phyloP scores from a whole-genome alignment of 2,329 filamentous ascomycete genomes.

The Hymenoscyphus linearis region DNA sequence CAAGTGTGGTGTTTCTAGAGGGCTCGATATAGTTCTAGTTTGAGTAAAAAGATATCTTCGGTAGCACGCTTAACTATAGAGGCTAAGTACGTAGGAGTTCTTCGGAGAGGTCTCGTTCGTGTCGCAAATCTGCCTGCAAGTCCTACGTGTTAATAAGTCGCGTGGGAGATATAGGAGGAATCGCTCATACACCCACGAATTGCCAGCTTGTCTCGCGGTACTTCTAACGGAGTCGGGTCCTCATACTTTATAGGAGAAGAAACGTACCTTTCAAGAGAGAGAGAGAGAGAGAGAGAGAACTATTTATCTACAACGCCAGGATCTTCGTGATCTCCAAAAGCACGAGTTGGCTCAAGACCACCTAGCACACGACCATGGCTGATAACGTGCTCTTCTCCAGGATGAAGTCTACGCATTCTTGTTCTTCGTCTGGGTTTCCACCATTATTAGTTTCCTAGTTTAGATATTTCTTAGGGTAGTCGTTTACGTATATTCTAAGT shows the following conservation, averaged over 20 bases:
- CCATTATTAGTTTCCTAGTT: too few species aligned
- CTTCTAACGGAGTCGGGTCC: too few species aligned
- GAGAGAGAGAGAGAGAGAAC: too few species aligned
- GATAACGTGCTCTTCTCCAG: conserved; percentile 81
- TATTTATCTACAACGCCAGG: too few species aligned
- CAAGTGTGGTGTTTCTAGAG: too few species aligned
- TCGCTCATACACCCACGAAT: conserved; percentile 25
- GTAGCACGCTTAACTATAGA: too few species aligned
- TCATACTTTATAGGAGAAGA: too few species aligned
- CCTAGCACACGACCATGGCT: conserved; percentile 87
- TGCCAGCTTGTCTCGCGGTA: conserved; percentile 31
- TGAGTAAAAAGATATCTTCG: too few species aligned
- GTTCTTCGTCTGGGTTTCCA: conserved; percentile 76
- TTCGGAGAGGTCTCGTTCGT: conserved; percentile 29
- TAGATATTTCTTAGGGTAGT: too few species aligned
- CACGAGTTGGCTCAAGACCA: conserved; percentile 84
- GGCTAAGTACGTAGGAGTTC: conserved; percentile 30
- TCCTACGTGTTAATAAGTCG: conserved; percentile 2
- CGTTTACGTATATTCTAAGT: too few species aligned
- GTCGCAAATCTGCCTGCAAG: conserved; percentile 23
- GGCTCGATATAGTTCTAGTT: too few species aligned
- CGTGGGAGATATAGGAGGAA: background rate
- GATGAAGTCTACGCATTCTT: conserved; percentile 79
- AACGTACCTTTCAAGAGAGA: too few species aligned
- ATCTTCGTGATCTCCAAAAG: conserved; percentile 96